Base-by-base conservation (phyloP, 2,329 filamentous ascomycete species). In the Balansia obtecta region DNA sequence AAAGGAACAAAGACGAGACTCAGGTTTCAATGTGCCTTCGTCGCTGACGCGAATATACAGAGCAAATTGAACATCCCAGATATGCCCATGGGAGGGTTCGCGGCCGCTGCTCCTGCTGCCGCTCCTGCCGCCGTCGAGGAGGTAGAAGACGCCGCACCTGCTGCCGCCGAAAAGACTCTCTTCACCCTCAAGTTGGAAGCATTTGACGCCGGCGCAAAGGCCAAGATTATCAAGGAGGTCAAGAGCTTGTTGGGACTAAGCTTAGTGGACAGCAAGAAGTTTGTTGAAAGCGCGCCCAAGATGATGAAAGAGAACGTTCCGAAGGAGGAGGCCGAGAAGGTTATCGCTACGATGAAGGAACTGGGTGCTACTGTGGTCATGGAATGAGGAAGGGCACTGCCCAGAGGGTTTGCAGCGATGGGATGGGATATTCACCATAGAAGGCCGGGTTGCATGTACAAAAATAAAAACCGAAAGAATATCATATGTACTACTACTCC, bases 221-320 rank as follows among this genome's bases (percentile, higher is more conserved):
- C 94, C 63, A 99, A 99, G 85, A 77, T 98, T 63, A 99, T 98
- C 79, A 99, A 99, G 81, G 93, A 99, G 76, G 80, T 99, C 75
- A 99, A 99, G 83, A 83, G 82, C 64, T 78, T 98, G 81, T 76
- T 99, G 54, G 93, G 93, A 42, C 73, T 98, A 65, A 94, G 87
- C 68, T 79, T 99, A 74, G 94, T 99, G 60, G 93, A 99, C 72
- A 95, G 88, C 74, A 99, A 99, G 85, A 99, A 99, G 77, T 99
- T 99, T 64, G 93, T 98, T 58, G 93, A 99, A 79, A 88, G 87
- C 65, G 90, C 87, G 60, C 93, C 93, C 57, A 99, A 99, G 85
- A 75, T 88, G 70, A 87, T 99, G 88, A 97, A 97, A 83, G 93
- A 99, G 74, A 90, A 86, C 48, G 89, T 98, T 59, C 86, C 91